Percentiles rank a stretch among this genome's conserved stretches.
Conservation (phyloP, 1,284 basidiomycete genomes). For the Somion occarium region DNA sequence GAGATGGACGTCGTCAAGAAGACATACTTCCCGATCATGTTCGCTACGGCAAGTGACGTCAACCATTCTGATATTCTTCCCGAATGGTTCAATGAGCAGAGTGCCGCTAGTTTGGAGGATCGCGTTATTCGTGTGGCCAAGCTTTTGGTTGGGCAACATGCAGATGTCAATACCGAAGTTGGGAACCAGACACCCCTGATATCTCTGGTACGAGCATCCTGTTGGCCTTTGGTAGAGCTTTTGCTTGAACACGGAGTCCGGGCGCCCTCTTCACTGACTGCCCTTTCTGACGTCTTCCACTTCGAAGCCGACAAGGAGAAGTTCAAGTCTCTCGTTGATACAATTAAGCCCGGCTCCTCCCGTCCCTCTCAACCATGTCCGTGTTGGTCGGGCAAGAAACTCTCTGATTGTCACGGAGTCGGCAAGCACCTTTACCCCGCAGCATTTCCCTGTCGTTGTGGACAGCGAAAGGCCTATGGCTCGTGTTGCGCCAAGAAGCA, state of each 20-base stretch:
- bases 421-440: constrained; percentile 10
- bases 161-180: constrained; percentile 9
- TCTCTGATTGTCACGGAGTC: constrained; percentile 14
- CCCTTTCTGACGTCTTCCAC: no score
- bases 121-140: constrained; percentile 7
- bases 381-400: constrained; percentile 16
- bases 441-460: constrained; percentile 14
- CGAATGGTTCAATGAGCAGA: neutral
- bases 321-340: neutral
- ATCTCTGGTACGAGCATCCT: constrained; percentile 1
- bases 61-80: no score
- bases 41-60: no score
- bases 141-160: constrained; percentile 12
- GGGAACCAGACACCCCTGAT: constrained; percentile 8
- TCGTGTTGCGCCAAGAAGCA: constrained; percentile 11
- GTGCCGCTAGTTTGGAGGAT: neutral
- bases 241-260: constrained; percentile 14
- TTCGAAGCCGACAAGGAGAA: neutral
- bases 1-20: neutral
- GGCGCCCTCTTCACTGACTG: constrained; percentile 1
- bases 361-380: constrained; percentile 15
- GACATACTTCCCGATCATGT: no score
- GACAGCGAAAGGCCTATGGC: constrained; percentile 9
- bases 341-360: constrained; percentile 1
- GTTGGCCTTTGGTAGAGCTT: constrained; percentile 12